Conservation (phyloP, 169 alveolate species). For the Plasmodium knowlesi region DNA sequence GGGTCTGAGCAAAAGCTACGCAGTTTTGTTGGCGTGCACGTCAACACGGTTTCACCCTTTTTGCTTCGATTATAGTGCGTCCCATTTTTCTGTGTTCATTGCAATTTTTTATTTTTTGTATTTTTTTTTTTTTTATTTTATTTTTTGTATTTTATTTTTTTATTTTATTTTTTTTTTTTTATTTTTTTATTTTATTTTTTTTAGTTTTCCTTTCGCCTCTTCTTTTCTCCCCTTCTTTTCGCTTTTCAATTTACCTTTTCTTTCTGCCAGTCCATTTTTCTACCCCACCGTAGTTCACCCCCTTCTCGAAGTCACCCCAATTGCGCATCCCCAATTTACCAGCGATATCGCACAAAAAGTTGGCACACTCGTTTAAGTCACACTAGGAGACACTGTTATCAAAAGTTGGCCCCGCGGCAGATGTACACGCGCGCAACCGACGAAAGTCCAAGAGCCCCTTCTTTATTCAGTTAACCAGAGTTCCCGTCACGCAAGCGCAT, state of each 20-base stretch:
- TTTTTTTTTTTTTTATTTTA: neutral
- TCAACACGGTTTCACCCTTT: neutral
- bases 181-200: neutral
- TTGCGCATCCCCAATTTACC: neutral
- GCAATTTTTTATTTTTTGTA: slow-evolving; percentile 20
- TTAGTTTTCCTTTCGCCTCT: too few species aligned
- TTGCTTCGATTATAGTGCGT: neutral
- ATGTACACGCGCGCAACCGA: neutral
- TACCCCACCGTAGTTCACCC: neutral
- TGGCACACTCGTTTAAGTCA: neutral
- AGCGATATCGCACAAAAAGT: neutral
- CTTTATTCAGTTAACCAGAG: neutral
- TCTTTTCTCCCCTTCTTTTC: too few species aligned
- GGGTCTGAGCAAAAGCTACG: neutral
- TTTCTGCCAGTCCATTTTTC: neutral
- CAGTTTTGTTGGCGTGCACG: neutral
- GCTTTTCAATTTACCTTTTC: neutral
- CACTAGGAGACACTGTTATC: neutral
- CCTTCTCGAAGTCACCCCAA: neutral
- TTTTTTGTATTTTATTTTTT: neutral
- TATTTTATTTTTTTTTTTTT: neutral
- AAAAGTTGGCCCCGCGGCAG: neutral
- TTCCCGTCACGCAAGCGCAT: neutral
- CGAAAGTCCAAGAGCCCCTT: neutral
- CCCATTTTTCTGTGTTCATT: neutral